These are phyloP conservation scores for Gnomoniopsis sp. DNA, from an alignment of 2,329 filamentous ascomycete genomes.

Conservation along the genomic window DNA sequence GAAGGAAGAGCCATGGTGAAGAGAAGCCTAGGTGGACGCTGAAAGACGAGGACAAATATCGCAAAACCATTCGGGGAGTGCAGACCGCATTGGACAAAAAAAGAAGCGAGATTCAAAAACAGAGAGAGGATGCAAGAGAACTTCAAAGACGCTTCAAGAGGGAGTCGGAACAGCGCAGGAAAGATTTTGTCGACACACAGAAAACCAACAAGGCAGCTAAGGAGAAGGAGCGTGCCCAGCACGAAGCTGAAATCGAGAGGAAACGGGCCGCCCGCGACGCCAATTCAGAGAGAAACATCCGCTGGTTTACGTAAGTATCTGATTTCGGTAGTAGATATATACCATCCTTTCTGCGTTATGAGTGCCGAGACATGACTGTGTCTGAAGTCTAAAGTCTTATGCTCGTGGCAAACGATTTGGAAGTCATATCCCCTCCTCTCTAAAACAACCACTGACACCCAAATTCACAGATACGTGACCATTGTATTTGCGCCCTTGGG, in stretches of 20 bases:
- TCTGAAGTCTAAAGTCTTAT: too few relatives aligned
- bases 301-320: constrained; percentile 1
- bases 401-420: too few relatives aligned
- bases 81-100: not conserved
- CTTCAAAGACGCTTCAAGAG: not conserved
- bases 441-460: too few relatives aligned
- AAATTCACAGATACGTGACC: not conserved
- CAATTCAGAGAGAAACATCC: constrained; percentile 2
- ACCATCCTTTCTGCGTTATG: too few relatives aligned
- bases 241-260: too few relatives aligned
- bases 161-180: not conserved
- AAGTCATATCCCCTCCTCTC: too few relatives aligned
- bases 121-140: not conserved
- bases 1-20: not conserved
- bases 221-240: not conserved
- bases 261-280: not conserved
- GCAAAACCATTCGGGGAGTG: not conserved
- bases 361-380: too few relatives aligned
- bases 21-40: constrained; percentile 1
- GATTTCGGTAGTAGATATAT: too few relatives aligned
- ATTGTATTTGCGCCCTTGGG: constrained; percentile 5
- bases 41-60: constrained; percentile 7
- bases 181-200: not conserved
- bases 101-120: not conserved
- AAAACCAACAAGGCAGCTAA: not conserved